Evolutionary conservation across 73 alveolate genomes (phyloP).

Genomic region (Breviolum minutum): DNA sequence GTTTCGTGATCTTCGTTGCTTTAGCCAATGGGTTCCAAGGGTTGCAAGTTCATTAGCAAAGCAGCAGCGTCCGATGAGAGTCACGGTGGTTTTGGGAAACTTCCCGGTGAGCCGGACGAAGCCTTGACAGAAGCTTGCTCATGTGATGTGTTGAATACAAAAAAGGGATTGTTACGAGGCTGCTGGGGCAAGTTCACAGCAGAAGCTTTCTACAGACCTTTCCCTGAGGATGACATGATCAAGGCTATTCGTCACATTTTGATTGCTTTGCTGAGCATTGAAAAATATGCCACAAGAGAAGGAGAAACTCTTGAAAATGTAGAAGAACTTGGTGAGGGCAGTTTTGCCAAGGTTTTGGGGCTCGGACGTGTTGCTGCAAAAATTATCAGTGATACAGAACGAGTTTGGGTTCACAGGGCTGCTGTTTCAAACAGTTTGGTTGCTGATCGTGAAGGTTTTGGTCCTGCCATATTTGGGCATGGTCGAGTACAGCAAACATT

Average conservation of each 20-base stretch:
- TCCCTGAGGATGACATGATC: slow-evolving; percentile 41
- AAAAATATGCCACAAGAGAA: slow-evolving; percentile 53
- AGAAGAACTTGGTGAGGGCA: slow-evolving; percentile 68
- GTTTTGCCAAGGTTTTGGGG: slow-evolving; percentile 59
- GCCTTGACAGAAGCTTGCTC: neutral
- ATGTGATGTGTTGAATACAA: neutral
- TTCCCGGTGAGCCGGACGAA: slow-evolving; percentile 25
- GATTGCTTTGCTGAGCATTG: slow-evolving; percentile 17
- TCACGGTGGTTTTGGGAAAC: neutral
- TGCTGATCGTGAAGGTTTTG: slow-evolving; percentile 55
- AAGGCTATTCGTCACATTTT: slow-evolving; percentile 45
- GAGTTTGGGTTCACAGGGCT: slow-evolving; percentile 67
- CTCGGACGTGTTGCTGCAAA: slow-evolving; percentile 74
- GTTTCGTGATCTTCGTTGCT: neutral
- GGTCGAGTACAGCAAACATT: slow-evolving; percentile 70
- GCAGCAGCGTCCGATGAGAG: neutral
- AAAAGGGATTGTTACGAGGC: slow-evolving; percentile 47
- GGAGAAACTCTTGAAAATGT: slow-evolving; percentile 41
- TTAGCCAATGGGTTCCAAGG: neutral
- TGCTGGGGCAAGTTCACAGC: slow-evolving; percentile 77
- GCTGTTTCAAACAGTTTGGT: slow-evolving; percentile 41
- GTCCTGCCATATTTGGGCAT: slow-evolving; percentile 81
- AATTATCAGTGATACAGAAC: slow-evolving; percentile 68
- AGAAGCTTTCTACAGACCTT: slow-evolving; percentile 65
- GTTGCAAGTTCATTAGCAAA: slow-evolving; percentile 10